These are phyloP conservation scores for Paramecium primaurelia DNA, from an alignment of 73 alveolate species.

Conservation along the genomic window DNA sequence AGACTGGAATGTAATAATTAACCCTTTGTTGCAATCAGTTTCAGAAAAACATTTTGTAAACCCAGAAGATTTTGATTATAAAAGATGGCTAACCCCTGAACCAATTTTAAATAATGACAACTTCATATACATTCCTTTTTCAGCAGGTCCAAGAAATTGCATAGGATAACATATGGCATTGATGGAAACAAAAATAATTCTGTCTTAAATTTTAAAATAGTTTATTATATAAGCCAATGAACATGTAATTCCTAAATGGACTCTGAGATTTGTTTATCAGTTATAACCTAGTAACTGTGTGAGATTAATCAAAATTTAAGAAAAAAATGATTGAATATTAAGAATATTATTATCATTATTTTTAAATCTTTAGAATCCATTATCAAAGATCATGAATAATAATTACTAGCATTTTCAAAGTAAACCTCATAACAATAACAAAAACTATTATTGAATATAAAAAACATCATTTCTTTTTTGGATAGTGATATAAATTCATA, in stretches of 20 bases:
- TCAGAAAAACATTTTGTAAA: background rate
- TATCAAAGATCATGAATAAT: too few species aligned
- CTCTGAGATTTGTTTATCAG: background rate
- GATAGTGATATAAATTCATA: too few species aligned
- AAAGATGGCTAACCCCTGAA: background rate
- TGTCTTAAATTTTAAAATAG: conserved; percentile 3
- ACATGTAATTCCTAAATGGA: background rate
- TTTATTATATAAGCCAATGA: background rate
- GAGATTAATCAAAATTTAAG: background rate
- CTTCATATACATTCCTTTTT: conserved; percentile 18
- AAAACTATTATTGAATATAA: too few species aligned
- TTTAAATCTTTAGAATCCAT: too few species aligned
- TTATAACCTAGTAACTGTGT: background rate
- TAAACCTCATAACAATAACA: too few species aligned
- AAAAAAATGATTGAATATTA: too few species aligned
- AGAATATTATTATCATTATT: too few species aligned
- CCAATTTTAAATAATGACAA: background rate
- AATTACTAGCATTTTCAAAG: too few species aligned
- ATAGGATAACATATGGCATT: conserved; percentile 49
- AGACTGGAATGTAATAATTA: background rate
- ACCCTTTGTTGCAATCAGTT: background rate
- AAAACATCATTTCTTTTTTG: too few species aligned
- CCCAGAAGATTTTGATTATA: background rate
- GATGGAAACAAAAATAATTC: background rate
- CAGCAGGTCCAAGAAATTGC: conserved; percentile 50